Conservation (phyloP, 768 basidiomycete species). For the Thelephora aurantiotincta region DNA sequence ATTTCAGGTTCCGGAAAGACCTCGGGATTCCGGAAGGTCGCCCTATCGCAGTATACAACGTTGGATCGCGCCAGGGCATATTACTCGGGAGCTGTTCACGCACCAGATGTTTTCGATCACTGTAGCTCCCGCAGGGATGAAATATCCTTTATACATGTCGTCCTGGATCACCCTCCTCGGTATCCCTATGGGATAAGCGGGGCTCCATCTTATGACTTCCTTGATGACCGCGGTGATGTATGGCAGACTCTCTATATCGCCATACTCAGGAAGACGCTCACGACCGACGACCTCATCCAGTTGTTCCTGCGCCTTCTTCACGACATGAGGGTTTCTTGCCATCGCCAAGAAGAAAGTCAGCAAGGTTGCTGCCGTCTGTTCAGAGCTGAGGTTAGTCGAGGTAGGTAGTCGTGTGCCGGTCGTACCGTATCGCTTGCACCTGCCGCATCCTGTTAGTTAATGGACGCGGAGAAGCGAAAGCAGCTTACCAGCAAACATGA, state of each 20-base stretch:
- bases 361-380: slow-evolving; percentile 10
- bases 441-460: not conserved
- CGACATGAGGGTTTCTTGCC: too few relatives aligned
- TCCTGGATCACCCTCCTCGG: slow-evolving; percentile 5
- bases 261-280: slow-evolving; percentile 14
- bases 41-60: slow-evolving; percentile 5
- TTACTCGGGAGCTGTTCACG: not conserved
- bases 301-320: too few relatives aligned
- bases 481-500: not conserved
- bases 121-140: too few relatives aligned
- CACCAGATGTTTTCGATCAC: slow-evolving; percentile 8
- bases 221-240: too few relatives aligned
- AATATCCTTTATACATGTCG: too few relatives aligned
- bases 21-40: slow-evolving; percentile 4
- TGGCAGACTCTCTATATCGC: too few relatives aligned
- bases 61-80: not conserved
- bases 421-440: not conserved
- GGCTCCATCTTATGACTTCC: slow-evolving; percentile 14
- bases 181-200: not conserved
- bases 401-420: not conserved
- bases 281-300: slow-evolving; percentile 14
- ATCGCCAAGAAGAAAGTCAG: too few relatives aligned
- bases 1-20: slow-evolving; percentile 1
- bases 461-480: not conserved
- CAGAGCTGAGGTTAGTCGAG: not conserved